A percentile compares a stretch with the other conserved stretches of the same genome.
Evolutionary conservation across 768 basidiomycete species (phyloP).

Genomic region (Wakefieldia striispora): DNA sequence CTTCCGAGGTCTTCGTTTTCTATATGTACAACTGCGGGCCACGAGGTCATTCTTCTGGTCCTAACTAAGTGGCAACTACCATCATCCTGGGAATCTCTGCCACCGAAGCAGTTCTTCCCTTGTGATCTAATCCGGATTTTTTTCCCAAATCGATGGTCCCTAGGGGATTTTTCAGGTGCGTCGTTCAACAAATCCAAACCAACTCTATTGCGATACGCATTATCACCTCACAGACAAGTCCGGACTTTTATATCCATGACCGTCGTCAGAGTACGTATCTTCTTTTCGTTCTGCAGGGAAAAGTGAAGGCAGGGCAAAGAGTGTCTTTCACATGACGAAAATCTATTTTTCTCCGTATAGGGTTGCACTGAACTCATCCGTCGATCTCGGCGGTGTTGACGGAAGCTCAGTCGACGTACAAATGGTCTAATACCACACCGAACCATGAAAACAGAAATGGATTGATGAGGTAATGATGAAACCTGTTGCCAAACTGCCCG

Average conservation of each 20-base stretch:
- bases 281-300: neutral
- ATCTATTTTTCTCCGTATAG: neutral
- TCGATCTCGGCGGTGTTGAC: constrained; percentile 26
- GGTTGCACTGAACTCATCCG: constrained; percentile 8
- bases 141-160: constrained; percentile 11
- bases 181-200: neutral
- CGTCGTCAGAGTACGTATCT: neutral
- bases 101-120: constrained; percentile 9
- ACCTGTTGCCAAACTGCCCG: constrained; percentile 16
- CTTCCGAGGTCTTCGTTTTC: constrained; percentile 14
- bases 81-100: constrained; percentile 13
- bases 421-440: constrained; percentile 24
- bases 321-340: neutral
- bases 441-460: constrained; percentile 28
- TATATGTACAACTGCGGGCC: constrained; percentile 2
- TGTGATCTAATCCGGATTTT: constrained; percentile 5
- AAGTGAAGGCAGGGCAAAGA: neutral
- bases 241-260: no score
- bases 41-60: constrained; percentile 19
- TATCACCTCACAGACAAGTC: constrained; percentile 13
- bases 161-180: constrained; percentile 1
- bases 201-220: constrained; percentile 13
- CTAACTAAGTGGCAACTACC: constrained; percentile 1
- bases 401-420: constrained; percentile 9
- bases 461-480: constrained; percentile 31